Percentiles rank a stretch among this genome's conserved stretches.
Evolutionary conservation across 1,139 yeast genomes (phyloP).

Genomic region (Diutina pseudorugosa): DNA sequence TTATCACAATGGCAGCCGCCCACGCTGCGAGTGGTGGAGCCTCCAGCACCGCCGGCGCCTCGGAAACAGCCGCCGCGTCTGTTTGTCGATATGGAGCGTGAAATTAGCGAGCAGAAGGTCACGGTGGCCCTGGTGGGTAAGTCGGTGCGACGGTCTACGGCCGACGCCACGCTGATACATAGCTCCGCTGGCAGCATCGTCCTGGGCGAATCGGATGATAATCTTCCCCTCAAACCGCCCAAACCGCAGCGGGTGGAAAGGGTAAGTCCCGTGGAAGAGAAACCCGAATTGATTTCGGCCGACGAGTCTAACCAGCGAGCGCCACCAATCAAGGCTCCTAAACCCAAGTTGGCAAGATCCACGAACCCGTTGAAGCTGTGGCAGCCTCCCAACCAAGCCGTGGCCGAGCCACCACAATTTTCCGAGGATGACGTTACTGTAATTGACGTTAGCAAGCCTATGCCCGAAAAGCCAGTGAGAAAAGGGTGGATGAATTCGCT

Average conservation of each 20-base stretch:
- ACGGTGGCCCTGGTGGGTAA: not conserved
- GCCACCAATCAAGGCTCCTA: not conserved
- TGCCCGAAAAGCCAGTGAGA: not conserved
- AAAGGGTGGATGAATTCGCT: slow-evolving; percentile 2
- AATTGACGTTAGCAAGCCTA: not conserved
- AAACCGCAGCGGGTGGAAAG: not conserved
- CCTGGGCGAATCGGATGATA: not conserved
- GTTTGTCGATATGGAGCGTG: slow-evolving; percentile 3
- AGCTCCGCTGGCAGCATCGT: not conserved
- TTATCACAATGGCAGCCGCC: slow-evolving; percentile 3
- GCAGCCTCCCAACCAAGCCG: not conserved
- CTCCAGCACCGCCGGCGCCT: not conserved
- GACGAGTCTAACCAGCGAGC: not conserved
- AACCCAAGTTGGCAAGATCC: not conserved
- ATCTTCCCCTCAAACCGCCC: not conserved
- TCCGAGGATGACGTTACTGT: not conserved
- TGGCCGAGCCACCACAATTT: not conserved
- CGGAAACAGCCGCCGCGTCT: not conserved
- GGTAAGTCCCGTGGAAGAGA: not conserved
- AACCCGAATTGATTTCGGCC: not conserved
- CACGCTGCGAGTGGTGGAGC: not conserved
- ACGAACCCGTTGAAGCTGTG: not conserved
- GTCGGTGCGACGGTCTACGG: not conserved
- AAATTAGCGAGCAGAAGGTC: not conserved
- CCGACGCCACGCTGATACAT: not conserved